A percentile compares a stretch with the other conserved stretches of the same genome.
These are phyloP conservation scores for Trichophyton verrucosum DNA, from an alignment of 2,329 filamentous ascomycete genomes.

Conservation along the genomic window DNA sequence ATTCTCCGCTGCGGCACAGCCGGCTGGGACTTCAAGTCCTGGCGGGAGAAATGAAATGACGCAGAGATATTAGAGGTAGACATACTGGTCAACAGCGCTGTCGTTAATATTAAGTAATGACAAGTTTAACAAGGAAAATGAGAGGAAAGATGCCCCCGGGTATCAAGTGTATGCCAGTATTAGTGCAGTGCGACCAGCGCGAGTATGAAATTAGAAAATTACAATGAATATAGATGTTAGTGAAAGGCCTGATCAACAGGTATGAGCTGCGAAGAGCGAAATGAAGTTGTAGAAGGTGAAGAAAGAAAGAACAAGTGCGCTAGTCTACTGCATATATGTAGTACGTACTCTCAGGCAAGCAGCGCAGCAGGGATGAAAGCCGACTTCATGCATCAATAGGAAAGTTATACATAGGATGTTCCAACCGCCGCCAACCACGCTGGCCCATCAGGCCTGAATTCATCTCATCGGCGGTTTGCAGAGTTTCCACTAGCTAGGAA, in stretches of 20 bases:
- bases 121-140: neutral
- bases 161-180: neutral
- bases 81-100: conserved; percentile 3
- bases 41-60: neutral
- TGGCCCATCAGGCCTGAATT: neutral
- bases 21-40: neutral
- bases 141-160: conserved; percentile 2
- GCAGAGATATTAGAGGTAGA: neutral
- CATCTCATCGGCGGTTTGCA: neutral
- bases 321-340: conserved; percentile 1
- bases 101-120: neutral
- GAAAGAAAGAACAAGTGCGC: neutral
- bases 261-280: neutral
- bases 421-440: neutral
- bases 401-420: neutral
- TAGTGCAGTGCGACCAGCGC: conserved; percentile 2
- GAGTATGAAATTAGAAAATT: neutral
- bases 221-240: neutral
- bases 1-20: neutral
- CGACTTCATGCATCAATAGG: neutral
- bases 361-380: neutral
- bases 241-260: conserved; percentile 2
- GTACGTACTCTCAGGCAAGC: neutral
- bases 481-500: neutral
- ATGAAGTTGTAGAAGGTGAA: neutral